These are phyloP conservation scores for Neolentinus lepideus DNA, from an alignment of 1,284 basidiomycete species.

Conservation along the genomic window DNA sequence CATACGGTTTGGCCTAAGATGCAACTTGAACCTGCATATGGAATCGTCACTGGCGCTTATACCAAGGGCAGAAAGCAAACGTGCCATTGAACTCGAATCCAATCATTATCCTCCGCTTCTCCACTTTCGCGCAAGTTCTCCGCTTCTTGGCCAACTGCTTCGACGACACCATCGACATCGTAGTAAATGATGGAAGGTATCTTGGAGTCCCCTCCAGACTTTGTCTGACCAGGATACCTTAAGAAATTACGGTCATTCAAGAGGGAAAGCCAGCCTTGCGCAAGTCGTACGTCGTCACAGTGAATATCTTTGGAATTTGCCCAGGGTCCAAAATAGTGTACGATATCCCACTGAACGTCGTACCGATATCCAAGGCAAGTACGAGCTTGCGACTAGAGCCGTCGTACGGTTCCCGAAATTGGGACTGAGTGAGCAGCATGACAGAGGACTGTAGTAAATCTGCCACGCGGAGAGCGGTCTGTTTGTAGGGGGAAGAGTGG, in stretches of 20 bases:
- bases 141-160: slow-evolving; percentile 27
- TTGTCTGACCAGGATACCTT: slow-evolving; percentile 8
- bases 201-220: slow-evolving; percentile 23
- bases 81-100: slow-evolving; percentile 26
- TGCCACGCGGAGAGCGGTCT: background rate
- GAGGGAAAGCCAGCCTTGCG: slow-evolving; percentile 11
- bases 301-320: slow-evolving; percentile 11
- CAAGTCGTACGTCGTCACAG: slow-evolving; percentile 9
- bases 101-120: slow-evolving; percentile 19
- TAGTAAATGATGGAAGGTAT: slow-evolving; percentile 29
- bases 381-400: slow-evolving; percentile 10
- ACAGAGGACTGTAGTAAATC: background rate
- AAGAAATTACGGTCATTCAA: slow-evolving; percentile 15
- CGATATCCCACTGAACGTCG: slow-evolving; percentile 14
- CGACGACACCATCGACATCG: slow-evolving; percentile 19
- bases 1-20: slow-evolving; percentile 6
- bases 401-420: slow-evolving; percentile 2
- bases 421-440: background rate
- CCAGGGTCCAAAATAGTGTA: slow-evolving; percentile 16
- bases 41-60: background rate
- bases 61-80: background rate
- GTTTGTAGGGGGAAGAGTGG: background rate
- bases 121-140: slow-evolving; percentile 17
- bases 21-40: slow-evolving; percentile 12
- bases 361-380: slow-evolving; percentile 13